These are phyloP conservation scores for Auricularia sp. DNA, from an alignment of 768 basidiomycete species.

Conservation along the genomic window DNA sequence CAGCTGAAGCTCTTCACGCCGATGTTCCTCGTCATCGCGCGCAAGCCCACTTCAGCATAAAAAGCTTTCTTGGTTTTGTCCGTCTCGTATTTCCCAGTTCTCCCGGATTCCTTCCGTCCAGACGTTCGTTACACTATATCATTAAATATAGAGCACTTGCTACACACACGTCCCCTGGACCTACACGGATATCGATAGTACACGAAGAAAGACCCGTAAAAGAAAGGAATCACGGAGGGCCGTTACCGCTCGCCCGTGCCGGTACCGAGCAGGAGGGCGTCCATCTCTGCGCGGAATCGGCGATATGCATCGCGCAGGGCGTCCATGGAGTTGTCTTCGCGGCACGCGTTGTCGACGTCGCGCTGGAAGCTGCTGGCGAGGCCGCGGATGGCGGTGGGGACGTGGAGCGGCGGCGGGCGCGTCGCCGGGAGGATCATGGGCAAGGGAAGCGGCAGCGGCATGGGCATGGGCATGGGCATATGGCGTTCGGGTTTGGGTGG, in stretches of 20 bases:
- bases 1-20: slow-evolving; percentile 85
- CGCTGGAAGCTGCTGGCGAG: not conserved
- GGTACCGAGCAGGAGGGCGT: not conserved
- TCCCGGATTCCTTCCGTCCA: not conserved
- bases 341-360: not conserved
- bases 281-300: not conserved
- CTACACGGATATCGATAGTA: too few species aligned
- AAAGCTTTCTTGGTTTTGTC: not conserved
- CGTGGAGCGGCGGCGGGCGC: too few species aligned
- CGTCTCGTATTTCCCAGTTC: not conserved
- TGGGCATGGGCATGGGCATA: too few species aligned
- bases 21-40: slow-evolving; percentile 61
- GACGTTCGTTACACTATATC: not conserved
- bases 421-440: too few species aligned
- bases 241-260: too few species aligned
- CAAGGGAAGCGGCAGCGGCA: too few species aligned
- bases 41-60: slow-evolving; percentile 13
- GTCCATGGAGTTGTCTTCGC: not conserved
- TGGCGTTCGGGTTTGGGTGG: too few species aligned
- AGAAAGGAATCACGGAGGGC: too few species aligned
- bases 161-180: not conserved
- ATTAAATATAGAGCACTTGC: not conserved
- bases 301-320: not conserved
- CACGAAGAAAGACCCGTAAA: too few species aligned
- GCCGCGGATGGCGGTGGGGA: too few species aligned